Percentiles rank a stretch among this genome's conserved stretches.
Evolutionary conservation across 371 early-diverging fungal species (phyloP).

Genomic region (Nematocida parisii): DNA sequence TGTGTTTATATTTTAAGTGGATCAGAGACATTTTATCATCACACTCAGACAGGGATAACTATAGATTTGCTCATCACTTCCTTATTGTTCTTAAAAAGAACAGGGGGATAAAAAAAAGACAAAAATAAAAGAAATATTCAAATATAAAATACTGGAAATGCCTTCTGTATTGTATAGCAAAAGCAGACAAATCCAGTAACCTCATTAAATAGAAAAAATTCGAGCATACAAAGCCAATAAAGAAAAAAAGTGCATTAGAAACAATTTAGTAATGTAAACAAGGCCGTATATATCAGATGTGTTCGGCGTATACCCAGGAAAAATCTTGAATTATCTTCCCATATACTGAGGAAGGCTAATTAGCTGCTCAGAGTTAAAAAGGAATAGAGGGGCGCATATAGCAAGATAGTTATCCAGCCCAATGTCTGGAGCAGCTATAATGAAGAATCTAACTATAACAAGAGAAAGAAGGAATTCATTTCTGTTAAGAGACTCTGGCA

Average conservation of each 20-base stretch:
- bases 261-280: too few species aligned
- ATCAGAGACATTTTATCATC: constrained; percentile 52
- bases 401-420: neutral
- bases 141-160: too few species aligned
- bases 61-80: constrained; percentile 46
- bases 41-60: constrained; percentile 61
- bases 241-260: too few species aligned
- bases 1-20: constrained; percentile 17
- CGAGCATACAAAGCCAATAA: too few species aligned
- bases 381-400: constrained; percentile 12
- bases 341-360: constrained; percentile 3
- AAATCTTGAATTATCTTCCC: neutral
- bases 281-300: too few species aligned
- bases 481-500: constrained; percentile 36
- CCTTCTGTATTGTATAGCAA: too few species aligned
- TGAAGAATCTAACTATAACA: constrained; percentile 24
- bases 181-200: too few species aligned
- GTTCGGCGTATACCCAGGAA: neutral
- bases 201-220: too few species aligned
- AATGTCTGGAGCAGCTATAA: constrained; percentile 30
- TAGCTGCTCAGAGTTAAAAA: constrained; percentile 34
- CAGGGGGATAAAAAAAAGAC: constrained; percentile 10
- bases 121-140: neutral
- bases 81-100: constrained; percentile 1
- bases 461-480: constrained; percentile 53